phyloP scores from a whole-genome alignment of 768 basidiomycete species.

The Termitomyces sp. region DNA sequence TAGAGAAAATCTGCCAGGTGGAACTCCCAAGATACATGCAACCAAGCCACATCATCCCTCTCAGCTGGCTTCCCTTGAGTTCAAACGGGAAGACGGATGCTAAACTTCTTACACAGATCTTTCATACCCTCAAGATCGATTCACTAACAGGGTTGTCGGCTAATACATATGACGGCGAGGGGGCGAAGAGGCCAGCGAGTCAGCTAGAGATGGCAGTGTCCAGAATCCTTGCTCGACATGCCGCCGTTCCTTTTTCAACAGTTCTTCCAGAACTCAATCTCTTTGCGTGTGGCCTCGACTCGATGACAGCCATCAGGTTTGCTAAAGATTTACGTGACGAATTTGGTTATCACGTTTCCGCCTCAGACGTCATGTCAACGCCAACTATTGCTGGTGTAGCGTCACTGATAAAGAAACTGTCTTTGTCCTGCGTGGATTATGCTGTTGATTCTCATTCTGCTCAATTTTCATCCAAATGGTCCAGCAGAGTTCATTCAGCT shows the following conservation, averaged over 20 bases:
- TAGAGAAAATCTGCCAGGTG: constrained; percentile 31
- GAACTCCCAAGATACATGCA: constrained; percentile 48
- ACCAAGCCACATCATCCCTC: constrained; percentile 42
- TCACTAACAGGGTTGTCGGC: constrained; percentile 19
- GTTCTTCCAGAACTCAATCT: constrained; percentile 22
- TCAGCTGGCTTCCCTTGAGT: constrained; percentile 44
- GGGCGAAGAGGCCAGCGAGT: constrained; percentile 13
- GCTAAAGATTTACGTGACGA: constrained; percentile 18
- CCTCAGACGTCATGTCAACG: constrained; percentile 25
- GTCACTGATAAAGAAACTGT: constrained; percentile 2
- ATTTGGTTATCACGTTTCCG: constrained; percentile 17
- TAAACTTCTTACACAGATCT: constrained; percentile 27
- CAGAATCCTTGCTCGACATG: constrained; percentile 18
- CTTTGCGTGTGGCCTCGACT: constrained; percentile 28
- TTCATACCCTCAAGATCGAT: constrained; percentile 21
- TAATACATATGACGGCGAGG: not conserved
- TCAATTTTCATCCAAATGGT: constrained; percentile 14
- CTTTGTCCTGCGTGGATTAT: not conserved
- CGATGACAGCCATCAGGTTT: constrained; percentile 25
- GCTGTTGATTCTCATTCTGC: not conserved
- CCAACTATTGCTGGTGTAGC: constrained; percentile 23
- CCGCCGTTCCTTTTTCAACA: constrained; percentile 12
- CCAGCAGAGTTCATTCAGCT: constrained; percentile 7
- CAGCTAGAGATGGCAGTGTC: constrained; percentile 16
- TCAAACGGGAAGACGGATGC: constrained; percentile 32